A percentile compares a stretch with the other conserved stretches of the same genome.
phyloP scores from a whole-genome alignment of 2,329 filamentous ascomycete genomes.

The Apiospora rasikravindrae region DNA sequence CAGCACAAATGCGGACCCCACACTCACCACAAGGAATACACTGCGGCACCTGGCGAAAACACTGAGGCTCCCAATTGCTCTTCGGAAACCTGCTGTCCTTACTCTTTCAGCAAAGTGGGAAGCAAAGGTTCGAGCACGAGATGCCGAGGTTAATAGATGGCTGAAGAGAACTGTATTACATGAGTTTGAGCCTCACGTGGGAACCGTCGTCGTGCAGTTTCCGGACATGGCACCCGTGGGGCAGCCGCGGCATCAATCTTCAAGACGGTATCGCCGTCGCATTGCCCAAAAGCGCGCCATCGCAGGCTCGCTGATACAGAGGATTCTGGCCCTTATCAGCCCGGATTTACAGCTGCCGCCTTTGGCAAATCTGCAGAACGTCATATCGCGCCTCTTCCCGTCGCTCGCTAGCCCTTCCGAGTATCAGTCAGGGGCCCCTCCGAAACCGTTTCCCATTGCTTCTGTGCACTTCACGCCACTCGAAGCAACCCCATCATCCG shows the following conservation, averaged over 20 bases:
- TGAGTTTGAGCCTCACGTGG: conserved; percentile 53
- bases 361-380: conserved; percentile 49
- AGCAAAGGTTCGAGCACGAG: conserved; percentile 48
- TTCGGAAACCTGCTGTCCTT: conserved; percentile 70
- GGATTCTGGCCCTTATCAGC: conserved; percentile 55
- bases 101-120: conserved; percentile 61
- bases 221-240: conserved; percentile 40
- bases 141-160: conserved; percentile 58
- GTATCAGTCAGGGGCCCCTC: conserved; percentile 20
- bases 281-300: conserved; percentile 47
- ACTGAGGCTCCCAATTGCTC: conserved; percentile 68
- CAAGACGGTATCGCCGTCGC: conserved; percentile 34
- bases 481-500: conserved; percentile 22
- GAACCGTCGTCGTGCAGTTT: conserved; percentile 53
- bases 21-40: conserved; percentile 80
- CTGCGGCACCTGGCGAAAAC: conserved; percentile 69
- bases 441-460: conserved; percentile 55
- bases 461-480: conserved; percentile 54
- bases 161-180: conserved; percentile 55
- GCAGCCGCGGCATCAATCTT: conserved; percentile 28
- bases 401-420: conserved; percentile 39
- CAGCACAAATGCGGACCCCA: conserved; percentile 77
- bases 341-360: conserved; percentile 52
- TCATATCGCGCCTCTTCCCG: conserved; percentile 56
- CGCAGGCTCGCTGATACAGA: conserved; percentile 53